Evolutionary conservation across 805 yeast genomes (phyloP).

Genomic region (Scheffersomyces ergatensis): DNA sequence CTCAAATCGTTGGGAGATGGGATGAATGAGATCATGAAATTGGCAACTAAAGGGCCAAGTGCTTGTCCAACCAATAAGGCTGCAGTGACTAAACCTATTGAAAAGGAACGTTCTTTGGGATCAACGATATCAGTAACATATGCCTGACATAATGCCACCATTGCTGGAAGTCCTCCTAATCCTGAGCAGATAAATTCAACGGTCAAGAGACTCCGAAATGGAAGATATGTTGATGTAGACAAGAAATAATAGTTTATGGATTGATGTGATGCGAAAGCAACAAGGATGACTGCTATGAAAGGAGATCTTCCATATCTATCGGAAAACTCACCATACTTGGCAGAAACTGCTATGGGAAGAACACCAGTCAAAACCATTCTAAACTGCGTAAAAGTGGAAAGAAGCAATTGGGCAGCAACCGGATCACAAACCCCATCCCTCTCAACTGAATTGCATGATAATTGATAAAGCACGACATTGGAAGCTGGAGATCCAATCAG

Average conservation of each 20-base stretch:
- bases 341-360: constrained; percentile 46
- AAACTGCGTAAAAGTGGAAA: constrained; percentile 48
- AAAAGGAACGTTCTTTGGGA: constrained; percentile 49
- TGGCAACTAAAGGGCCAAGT: constrained; percentile 48
- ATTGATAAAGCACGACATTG: constrained; percentile 25
- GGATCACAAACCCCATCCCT: constrained; percentile 23
- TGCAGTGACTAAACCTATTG: constrained; percentile 55
- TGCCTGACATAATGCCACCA: constrained; percentile 56
- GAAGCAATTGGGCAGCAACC: constrained; percentile 25
- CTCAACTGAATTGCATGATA: constrained; percentile 20
- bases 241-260: constrained; percentile 9
- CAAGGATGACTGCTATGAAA: constrained; percentile 11
- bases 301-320: constrained; percentile 32
- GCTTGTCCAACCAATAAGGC: constrained; percentile 54
- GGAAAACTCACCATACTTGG: constrained; percentile 37
- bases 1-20: not conserved
- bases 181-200: constrained; percentile 42
- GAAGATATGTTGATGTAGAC: constrained; percentile 19
- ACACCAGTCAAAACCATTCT: constrained; percentile 38
- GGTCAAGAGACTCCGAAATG: constrained; percentile 29
- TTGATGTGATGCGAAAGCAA: not conserved
- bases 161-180: constrained; percentile 57
- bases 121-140: constrained; percentile 72
- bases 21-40: not conserved
- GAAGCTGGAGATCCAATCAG: not conserved